Evolutionary conservation across 2,329 filamentous ascomycete species (phyloP).

Genomic region (Epichloe gansuensis): DNA sequence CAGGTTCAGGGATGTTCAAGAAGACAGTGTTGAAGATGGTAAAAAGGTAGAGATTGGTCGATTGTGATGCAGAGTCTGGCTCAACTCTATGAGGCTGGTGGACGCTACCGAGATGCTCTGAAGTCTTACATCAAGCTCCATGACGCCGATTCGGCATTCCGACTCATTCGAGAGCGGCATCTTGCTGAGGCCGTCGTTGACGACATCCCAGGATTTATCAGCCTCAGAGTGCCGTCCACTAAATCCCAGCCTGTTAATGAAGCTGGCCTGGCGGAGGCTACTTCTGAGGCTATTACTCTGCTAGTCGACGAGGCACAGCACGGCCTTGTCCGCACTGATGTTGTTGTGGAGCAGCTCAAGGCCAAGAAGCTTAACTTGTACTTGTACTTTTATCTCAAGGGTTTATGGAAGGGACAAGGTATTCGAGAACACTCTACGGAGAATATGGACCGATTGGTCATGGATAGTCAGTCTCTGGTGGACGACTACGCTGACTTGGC

Average conservation of each 20-base stretch:
- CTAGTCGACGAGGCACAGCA: constrained; percentile 86
- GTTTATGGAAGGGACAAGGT: constrained; percentile 69
- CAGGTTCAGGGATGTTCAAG: constrained; percentile 58
- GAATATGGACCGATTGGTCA: constrained; percentile 42
- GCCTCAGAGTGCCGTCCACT: constrained; percentile 68
- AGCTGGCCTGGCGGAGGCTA: constrained; percentile 64
- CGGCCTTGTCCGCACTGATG: constrained; percentile 66
- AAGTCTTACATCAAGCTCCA: constrained; percentile 83
- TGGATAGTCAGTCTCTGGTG: constrained; percentile 56
- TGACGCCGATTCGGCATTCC: constrained; percentile 81
- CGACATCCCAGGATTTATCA: constrained; percentile 80
- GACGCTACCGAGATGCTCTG: constrained; percentile 71
- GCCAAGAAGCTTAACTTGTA: constrained; percentile 58
- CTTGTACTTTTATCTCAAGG: constrained; percentile 82
- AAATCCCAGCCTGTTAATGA: constrained; percentile 53
- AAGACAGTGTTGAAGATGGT: constrained; percentile 65
- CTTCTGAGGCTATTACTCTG: constrained; percentile 70
- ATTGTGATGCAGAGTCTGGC: constrained; percentile 81
- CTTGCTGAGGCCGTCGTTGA: constrained; percentile 82
- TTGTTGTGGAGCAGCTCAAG: constrained; percentile 69
- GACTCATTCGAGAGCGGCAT: constrained; percentile 74
- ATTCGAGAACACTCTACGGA: constrained; percentile 42
- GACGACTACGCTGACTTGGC: constrained; percentile 81
- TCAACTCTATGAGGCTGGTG: constrained; percentile 70
- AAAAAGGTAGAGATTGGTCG: constrained; percentile 70